Evolutionary conservation across 768 basidiomycete genomes (phyloP).

Genomic region (Ephemerocybe angulata): DNA sequence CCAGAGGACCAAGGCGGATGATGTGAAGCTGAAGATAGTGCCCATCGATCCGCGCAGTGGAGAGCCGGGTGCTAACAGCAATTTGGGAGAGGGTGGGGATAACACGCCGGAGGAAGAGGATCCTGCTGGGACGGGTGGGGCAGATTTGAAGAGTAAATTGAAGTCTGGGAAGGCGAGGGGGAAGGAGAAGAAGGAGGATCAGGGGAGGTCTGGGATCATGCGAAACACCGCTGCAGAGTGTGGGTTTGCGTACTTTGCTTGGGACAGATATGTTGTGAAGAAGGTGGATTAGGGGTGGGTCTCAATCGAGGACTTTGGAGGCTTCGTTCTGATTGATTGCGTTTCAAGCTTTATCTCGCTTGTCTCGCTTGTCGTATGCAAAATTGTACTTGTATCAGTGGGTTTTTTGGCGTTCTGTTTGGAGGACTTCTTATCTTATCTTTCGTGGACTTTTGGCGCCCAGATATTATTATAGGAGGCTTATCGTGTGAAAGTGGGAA

Average conservation of each 20-base stretch:
- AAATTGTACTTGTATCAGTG: no score
- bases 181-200: conserved; percentile 50
- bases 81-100: conserved; percentile 28
- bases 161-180: conserved; percentile 39
- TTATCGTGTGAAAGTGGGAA: no score
- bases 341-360: no score
- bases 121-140: conserved; percentile 40
- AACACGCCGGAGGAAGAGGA: conserved; percentile 36
- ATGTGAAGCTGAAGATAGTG: conserved; percentile 50
- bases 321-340: no score
- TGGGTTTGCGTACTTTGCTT: conserved; percentile 4
- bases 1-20: conserved; percentile 45
- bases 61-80: conserved; percentile 9
- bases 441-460: no score
- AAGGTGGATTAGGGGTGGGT: conserved; percentile 1
- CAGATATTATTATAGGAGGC: no score
- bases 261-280: background rate
- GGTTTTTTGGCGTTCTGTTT: no score
- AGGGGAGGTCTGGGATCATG: conserved; percentile 39
- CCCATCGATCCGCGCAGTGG: conserved; percentile 26
- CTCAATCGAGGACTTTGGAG: no score
- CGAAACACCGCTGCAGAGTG: conserved; percentile 34
- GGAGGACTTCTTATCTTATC: no score
- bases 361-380: no score
- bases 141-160: conserved; percentile 36